These are phyloP conservation scores for Quaeritorhiza haematococci DNA, from an alignment of 371 early-diverging fungal genomes.

Conservation along the genomic window DNA sequence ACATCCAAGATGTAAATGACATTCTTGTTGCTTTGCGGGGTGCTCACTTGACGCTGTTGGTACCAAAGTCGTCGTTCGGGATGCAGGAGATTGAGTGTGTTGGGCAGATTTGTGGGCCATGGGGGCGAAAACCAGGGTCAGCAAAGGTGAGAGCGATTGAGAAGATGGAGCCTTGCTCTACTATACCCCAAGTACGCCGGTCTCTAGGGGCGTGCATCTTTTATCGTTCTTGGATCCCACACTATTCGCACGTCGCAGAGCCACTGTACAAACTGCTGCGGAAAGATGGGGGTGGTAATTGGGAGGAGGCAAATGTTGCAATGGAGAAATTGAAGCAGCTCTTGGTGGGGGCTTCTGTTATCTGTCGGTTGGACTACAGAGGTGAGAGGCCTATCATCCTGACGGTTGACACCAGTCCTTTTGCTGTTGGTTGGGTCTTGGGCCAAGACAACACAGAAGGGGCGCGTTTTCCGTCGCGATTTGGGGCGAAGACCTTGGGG, in stretches of 20 bases:
- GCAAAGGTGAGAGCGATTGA: constrained; percentile 3
- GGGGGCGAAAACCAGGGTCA: constrained; percentile 5
- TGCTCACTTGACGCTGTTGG: constrained; percentile 5
- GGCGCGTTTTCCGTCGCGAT: constrained; percentile 4
- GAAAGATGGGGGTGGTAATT: background rate
- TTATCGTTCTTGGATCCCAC: constrained; percentile 6
- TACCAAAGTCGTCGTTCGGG: constrained; percentile 6
- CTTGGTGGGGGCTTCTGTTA: background rate
- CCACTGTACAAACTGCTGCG: constrained; percentile 6
- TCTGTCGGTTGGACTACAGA: background rate
- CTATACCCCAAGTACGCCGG: constrained; percentile 1
- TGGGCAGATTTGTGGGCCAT: background rate
- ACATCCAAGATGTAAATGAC: constrained; percentile 1
- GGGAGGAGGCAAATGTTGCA: background rate
- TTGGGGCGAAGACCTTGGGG: constrained; percentile 4
- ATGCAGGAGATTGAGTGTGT: background rate
- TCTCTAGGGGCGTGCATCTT: constrained; percentile 9
- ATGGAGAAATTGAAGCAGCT: constrained; percentile 5
- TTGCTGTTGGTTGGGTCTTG: constrained; percentile 3
- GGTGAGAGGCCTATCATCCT: constrained; percentile 3
- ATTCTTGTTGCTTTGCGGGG: background rate
- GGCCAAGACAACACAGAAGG: constrained; percentile 10
- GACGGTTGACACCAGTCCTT: constrained; percentile 9
- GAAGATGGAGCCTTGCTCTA: background rate
- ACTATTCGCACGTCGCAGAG: constrained; percentile 7